A percentile compares a stretch with the other conserved stretches of the same genome.
These are phyloP conservation scores for Aphanomyces astaci DNA, from an alignment of 352 stramenopile genomes.

Conservation along the genomic window DNA sequence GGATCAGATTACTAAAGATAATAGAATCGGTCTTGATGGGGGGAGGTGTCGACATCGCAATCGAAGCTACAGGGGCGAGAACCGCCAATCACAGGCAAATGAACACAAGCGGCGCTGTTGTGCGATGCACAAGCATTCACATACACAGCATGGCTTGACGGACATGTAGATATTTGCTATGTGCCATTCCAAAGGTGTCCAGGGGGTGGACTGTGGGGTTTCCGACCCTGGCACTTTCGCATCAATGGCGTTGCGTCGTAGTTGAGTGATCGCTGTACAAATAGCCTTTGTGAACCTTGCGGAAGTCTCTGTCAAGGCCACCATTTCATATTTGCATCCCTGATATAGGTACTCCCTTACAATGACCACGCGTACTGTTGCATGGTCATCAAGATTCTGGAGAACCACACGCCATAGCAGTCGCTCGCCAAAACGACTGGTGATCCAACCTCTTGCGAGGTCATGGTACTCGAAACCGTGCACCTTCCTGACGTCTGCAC, in stretches of 20 bases:
- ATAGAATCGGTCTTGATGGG: constrained; percentile 11
- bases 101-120: neutral
- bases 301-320: constrained; percentile 9
- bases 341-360: constrained; percentile 21
- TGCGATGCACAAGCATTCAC: constrained; percentile 8
- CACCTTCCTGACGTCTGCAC: constrained; percentile 14
- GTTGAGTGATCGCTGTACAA: constrained; percentile 15
- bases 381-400: constrained; percentile 23
- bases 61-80: neutral
- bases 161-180: neutral
- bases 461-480: neutral
- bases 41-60: constrained; percentile 1
- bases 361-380: constrained; percentile 23
- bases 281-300: constrained; percentile 17
- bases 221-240: constrained; percentile 15
- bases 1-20: constrained; percentile 27
- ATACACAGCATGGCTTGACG: constrained; percentile 7
- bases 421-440: constrained; percentile 24
- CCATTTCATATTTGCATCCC: constrained; percentile 4
- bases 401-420: constrained; percentile 10
- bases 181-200: neutral
- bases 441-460: neutral
- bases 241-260: neutral
- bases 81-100: constrained; percentile 20
- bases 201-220: neutral